Base-by-base conservation (phyloP, 768 basidiomycete species). In the Clitopilus hobsonii region DNA sequence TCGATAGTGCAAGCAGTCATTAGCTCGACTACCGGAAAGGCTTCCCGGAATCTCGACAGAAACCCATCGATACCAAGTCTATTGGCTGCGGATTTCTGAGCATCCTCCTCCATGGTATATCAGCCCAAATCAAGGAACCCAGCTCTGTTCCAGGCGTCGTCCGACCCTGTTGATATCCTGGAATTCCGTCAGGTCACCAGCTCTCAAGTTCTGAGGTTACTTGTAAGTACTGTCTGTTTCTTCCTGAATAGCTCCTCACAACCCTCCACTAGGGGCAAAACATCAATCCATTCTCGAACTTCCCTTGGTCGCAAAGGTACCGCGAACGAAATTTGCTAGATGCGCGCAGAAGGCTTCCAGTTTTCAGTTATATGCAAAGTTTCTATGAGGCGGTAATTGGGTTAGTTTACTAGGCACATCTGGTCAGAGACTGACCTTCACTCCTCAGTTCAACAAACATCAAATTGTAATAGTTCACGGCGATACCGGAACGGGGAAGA, bases 401-500 rank as follows among this genome's bases (percentile, higher is more conserved):
- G 4, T 4, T 20, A 10, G 5, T 23, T 11, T 6, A 20, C 38
- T 56, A 52, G 30, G 52, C 51, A 63, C 54, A n/a, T n/a, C 16
- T 24, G 10, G 97, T n/a, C n/a, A 8, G 22, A 20, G 10, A 16
- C 7, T 32, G 30, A 16, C 13, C n/a, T 3, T 3, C 22, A 18
- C 22, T 18, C 22, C 41, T 20, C 41, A 88, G 85, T 91, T 89
- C 71, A 81, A 65, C 54, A 72, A 82, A 61, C 82, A 92, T 67
- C 94, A 96, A 74, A 88, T 97, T 59, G 86, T 89, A 32, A 83
- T 94, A 57, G 87, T 94, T 83, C 88, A 92, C 55, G 91, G 95
- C 61, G 95, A 96, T 75, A 97, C 95, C 0, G 95, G 94, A 7
- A 89, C 92, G 24, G 95, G 94, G 29, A 98, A 96, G 76, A 97